Base-by-base conservation (phyloP, 257 asterid species). In the Rubia yunnanensis region DNA sequence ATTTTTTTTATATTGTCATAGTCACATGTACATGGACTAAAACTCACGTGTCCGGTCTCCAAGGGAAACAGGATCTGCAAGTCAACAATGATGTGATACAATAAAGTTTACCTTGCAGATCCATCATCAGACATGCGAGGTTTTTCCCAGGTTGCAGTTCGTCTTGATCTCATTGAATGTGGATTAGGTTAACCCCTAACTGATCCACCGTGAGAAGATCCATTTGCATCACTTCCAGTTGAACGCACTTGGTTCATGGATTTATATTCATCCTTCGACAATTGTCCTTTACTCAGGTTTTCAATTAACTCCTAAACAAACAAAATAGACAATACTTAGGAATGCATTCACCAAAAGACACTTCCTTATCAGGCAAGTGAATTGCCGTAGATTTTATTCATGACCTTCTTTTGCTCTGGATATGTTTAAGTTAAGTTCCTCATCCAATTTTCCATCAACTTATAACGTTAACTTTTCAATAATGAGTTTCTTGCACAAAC, bases 131-230 rank as follows among this genome's bases (percentile, higher is more conserved):
- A 94, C 59, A 81, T 31, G 46, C 84, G 94, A 63, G 96, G 75
- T 18, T 76, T 76, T 62, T 96, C 98, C 96, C 97, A 92, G n/a
- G 86, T 80, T 64, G 97, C 92, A 44, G 99, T 94, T 71, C 99
- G 78, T 77, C 94, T 86, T 57, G 99, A 94, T 79, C 96, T 85
- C 87, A 84, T 80, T 56, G 97, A 89, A 56, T 80, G 87, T 64
- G 96, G 92, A 68, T 77, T 81, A 72, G 74, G 57, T 57, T 91
- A 60, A 72, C 81, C 76, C 78, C 70, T 81, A 44, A 36, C 73
- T 14, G 95, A 68, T 65, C 82, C 61, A 49, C 74, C 63, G 55
- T 75, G 81, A 41, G 88, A 22, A 61, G 79, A 70, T 58, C 82
- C 80, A 70, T 60, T 74, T 20, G 63, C 66, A 49, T 52, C 77